Base-by-base conservation (phyloP, 148 eudicot species). In the Amaranthus hypochondriacus region DNA sequence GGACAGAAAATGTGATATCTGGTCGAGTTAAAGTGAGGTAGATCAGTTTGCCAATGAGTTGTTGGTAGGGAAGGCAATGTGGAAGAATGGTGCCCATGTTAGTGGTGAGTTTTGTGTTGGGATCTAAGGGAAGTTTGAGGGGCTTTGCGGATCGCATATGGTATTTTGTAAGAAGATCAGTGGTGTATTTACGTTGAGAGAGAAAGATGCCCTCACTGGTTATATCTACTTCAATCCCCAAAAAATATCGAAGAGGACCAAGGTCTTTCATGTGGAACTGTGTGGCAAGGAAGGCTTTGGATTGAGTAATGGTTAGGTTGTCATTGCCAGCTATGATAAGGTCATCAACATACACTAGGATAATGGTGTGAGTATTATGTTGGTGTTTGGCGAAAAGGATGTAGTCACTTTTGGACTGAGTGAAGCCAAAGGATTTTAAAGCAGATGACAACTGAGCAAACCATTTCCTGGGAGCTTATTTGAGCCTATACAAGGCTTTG, bases 261-360 rank as follows among this genome's bases (percentile, higher is more conserved):
- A 62, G 66, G 3, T 62, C 66, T 62, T 62, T 62, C 47, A 62
- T 62, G 66, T 62, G 66, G 5, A 62, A 62, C 5, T 28, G 46
- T 1, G 3, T 2, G 4, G 47, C 11, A 10, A 62, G 13, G 8
- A 28, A 28, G 3, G 8, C 9, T 7, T 62, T 62, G 10, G 48
- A 9, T 2, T 2, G 47, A 0, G 28, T 11, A 42, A 62, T 42
- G 0, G 2, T 47, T 7, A 0, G 5, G 4, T 42, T 4, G 5
- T 43, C 9, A 11, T 42, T 12, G 3, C 66, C 48, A 5, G 48
- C 48, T 3, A 62, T 18, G 3, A 62, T 3, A 3, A 62, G 4
- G 5, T 62, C 66, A 62, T 62, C 66, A 2, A 62, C 48, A 62
- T 62, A 62, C 5, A 62, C 66, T 0, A 62, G 4, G 2, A 62